Conservation (phyloP, 2,329 filamentous ascomycete species). For the Niveomyces coronatus region DNA sequence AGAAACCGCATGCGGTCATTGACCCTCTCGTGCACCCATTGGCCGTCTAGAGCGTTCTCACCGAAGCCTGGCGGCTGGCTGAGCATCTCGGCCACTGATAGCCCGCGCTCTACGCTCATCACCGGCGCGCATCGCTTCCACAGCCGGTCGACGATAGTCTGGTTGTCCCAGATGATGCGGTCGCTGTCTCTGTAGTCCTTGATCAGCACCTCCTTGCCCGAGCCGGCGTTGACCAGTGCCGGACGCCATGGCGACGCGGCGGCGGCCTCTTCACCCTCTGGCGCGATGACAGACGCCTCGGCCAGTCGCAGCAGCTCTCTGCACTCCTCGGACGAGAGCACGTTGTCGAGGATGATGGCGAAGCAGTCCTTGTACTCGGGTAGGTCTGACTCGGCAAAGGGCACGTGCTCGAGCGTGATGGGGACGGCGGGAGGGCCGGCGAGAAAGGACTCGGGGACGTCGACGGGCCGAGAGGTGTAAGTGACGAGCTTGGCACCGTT, state of each 20-base stretch:
- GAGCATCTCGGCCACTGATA: conserved; percentile 27
- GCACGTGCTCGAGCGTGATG: conserved; percentile 34
- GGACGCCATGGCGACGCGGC: conserved; percentile 45
- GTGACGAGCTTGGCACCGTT: not conserved
- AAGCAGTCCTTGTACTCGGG: conserved; percentile 41
- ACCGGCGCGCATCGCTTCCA: conserved; percentile 46
- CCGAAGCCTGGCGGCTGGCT: conserved; percentile 22
- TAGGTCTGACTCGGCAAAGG: conserved; percentile 40
- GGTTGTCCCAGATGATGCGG: conserved; percentile 66
- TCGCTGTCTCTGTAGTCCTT: conserved; percentile 55
- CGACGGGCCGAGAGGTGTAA: conserved; percentile 24
- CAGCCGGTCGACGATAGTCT: conserved; percentile 50
- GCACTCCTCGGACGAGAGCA: conserved; percentile 49
- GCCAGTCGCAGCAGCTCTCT: conserved; percentile 38
- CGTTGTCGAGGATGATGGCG: conserved; percentile 51
- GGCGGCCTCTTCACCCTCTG: conserved; percentile 3
- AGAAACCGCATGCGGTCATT: conserved; percentile 71
- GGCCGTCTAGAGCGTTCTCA: conserved; percentile 13
- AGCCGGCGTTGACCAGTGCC: conserved; percentile 58
- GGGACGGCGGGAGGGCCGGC: conserved; percentile 25
- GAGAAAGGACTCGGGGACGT: conserved; percentile 36
- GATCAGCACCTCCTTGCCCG: conserved; percentile 46
- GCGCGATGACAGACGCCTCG: conserved; percentile 35
- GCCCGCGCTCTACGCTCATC: conserved; percentile 17
- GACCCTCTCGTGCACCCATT: conserved; percentile 39